Conservation (phyloP, 345 rosid genomes). For the Citrus sinensis region DVS_A1.0 CM039166.1:2874501-2875000, state of each 20-base stretch:
- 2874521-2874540: slow-evolving; percentile 64
- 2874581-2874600: neutral
- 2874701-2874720: neutral
- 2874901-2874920: no score
- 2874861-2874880: no score
- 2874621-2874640: neutral
- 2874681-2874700: neutral
- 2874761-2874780: neutral
- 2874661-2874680: neutral
- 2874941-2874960: no score
- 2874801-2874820: neutral
- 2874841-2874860: no score
- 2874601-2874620: neutral
- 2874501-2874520: slow-evolving; percentile 62
- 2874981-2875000: no score
- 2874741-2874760: neutral
- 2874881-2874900: no score
- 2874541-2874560: neutral
- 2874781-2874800: no score
- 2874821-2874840: neutral
- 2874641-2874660: neutral
- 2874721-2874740: no score
- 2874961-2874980: no score
- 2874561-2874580: neutral
- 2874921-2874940: no score